These are phyloP conservation scores for Lotus japonicus DNA, from an alignment of 306 rosid species.

Conservation along the genomic window DNA sequence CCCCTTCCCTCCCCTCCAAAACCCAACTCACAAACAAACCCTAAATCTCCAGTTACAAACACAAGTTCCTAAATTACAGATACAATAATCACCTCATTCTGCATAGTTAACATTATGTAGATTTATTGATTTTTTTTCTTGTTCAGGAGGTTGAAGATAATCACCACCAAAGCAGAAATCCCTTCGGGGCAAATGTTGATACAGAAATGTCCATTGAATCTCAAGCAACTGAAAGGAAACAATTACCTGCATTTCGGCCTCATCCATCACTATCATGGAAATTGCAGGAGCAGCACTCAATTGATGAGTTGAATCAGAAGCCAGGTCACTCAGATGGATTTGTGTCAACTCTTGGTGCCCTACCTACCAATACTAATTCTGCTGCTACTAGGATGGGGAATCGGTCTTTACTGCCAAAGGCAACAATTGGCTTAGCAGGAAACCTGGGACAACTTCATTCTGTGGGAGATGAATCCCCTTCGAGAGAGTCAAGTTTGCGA, in stretches of 20 bases:
- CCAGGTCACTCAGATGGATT: constrained; percentile 37
- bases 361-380: constrained; percentile 31
- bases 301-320: constrained; percentile 33
- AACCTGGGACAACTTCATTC: constrained; percentile 29
- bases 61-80: background rate
- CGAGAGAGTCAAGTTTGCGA: constrained; percentile 43
- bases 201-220: constrained; percentile 33
- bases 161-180: constrained; percentile 20
- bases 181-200: constrained; percentile 34
- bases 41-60: too few relatives aligned
- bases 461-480: constrained; percentile 36
- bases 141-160: constrained; percentile 50
- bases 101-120: background rate
- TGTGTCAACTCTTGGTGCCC: constrained; percentile 28
- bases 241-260: constrained; percentile 30
- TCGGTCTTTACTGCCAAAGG: constrained; percentile 28
- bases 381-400: constrained; percentile 36
- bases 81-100: background rate
- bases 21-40: too few relatives aligned
- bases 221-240: constrained; percentile 24
- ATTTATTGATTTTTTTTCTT: background rate
- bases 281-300: constrained; percentile 38
- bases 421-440: constrained; percentile 36
- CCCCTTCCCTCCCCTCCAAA: too few relatives aligned
- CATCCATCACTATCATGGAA: constrained; percentile 50